phyloP scores from a whole-genome alignment of 768 basidiomycete species.

The Plicaturopsis crispa region DNA sequence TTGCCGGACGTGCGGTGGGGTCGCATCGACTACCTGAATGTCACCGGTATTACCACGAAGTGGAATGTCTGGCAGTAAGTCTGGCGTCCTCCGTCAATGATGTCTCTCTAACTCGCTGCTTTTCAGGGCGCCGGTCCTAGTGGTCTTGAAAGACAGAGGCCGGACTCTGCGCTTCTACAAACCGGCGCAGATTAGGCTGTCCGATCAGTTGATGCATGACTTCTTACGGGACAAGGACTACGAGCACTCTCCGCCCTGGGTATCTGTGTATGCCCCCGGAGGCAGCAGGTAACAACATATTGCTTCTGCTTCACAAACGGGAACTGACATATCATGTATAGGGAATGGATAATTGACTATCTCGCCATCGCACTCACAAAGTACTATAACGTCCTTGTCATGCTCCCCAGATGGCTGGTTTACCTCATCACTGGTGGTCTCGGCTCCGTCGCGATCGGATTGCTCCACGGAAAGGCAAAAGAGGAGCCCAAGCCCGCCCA shows the following conservation, averaged over 20 bases:
- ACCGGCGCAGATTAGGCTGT: constrained; percentile 53
- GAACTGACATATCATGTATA: no score
- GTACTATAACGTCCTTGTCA: constrained; percentile 42
- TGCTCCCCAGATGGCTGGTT: constrained; percentile 68
- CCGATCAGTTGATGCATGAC: constrained; percentile 49
- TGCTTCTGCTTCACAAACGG: no score
- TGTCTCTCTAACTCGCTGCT: background rate
- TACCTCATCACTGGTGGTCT: constrained; percentile 56
- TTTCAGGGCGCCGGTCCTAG: constrained; percentile 66
- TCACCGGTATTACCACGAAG: constrained; percentile 76
- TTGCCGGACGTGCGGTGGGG: constrained; percentile 73
- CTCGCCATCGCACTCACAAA: constrained; percentile 40
- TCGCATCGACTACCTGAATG: constrained; percentile 82
- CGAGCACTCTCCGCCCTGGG: constrained; percentile 62
- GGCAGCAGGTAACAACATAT: constrained; percentile 70
- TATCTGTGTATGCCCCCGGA: constrained; percentile 62
- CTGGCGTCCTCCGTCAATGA: constrained; percentile 1
- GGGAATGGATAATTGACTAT: constrained; percentile 63
- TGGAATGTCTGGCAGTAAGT: constrained; percentile 83
- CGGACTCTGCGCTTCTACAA: constrained; percentile 77
- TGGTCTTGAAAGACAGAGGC: constrained; percentile 66
- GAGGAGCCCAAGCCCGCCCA: constrained; percentile 5
- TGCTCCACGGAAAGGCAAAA: constrained; percentile 40
- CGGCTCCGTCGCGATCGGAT: constrained; percentile 59
- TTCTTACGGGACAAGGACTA: constrained; percentile 64